A percentile compares a stretch with the other conserved stretches of the same genome.
Evolutionary conservation across 2,329 filamentous ascomycete genomes (phyloP).

Genomic region (Xylaria digitata): DNA sequence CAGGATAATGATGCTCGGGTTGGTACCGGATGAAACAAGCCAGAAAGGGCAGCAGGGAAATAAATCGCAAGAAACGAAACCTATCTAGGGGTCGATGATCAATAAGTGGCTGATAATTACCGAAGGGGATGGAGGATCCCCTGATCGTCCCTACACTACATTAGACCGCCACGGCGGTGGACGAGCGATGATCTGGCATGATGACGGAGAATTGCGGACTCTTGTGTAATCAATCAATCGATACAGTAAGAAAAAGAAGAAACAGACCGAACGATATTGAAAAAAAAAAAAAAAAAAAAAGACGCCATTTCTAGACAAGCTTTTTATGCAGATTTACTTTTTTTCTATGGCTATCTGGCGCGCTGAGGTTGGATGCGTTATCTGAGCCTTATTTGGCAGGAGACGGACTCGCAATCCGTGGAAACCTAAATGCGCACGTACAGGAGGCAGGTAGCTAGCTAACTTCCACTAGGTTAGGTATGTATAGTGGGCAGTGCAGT

Average conservation of each 20-base stretch:
- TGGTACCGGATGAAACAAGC: slow-evolving; percentile 4
- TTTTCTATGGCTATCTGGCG: neutral
- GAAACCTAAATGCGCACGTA: no score
- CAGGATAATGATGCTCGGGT: neutral
- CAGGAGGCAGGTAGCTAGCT: no score
- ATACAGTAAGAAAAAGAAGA: neutral
- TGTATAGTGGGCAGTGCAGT: no score
- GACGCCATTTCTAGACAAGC: neutral
- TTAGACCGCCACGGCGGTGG: neutral
- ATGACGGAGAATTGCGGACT: neutral
- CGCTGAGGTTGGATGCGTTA: neutral
- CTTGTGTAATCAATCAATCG: neutral
- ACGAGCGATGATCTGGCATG: slow-evolving; percentile 8
- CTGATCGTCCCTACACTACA: neutral
- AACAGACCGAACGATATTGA: neutral
- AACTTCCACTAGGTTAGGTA: no score
- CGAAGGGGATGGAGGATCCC: neutral
- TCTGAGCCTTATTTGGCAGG: neutral
- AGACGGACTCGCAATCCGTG: neutral
- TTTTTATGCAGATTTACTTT: neutral
- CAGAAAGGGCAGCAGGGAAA: neutral
- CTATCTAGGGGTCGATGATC: neutral
- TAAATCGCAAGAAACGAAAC: neutral
- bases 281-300: neutral
- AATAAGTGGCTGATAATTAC: no score